These are phyloP conservation scores for Gracilaria domingensis DNA, from an alignment of 23 red algal genomes.

Conservation along the genomic window DNA sequence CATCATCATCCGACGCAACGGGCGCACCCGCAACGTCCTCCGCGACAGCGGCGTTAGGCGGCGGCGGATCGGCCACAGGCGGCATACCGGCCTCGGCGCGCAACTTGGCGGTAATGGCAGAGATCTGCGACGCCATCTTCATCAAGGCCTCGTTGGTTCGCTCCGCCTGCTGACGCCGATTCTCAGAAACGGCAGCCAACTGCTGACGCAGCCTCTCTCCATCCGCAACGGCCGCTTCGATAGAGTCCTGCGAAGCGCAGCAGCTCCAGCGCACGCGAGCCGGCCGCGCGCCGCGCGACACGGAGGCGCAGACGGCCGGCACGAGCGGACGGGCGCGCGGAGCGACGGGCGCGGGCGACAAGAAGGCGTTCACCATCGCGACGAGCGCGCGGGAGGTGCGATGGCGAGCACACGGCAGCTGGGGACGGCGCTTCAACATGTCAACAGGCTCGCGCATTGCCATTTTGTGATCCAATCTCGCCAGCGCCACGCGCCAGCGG, in stretches of 20 bases:
- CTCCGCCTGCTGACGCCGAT: slow-evolving; percentile 37
- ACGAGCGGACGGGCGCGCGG: neutral
- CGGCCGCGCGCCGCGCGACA: neutral
- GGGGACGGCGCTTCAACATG: no score
- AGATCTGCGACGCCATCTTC: slow-evolving; percentile 54
- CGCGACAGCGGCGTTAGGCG: neutral
- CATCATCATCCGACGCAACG: slow-evolving; percentile 28
- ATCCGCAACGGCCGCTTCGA: slow-evolving; percentile 25
- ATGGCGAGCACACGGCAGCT: no score
- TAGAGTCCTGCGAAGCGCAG: neutral
- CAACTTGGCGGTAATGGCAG: slow-evolving; percentile 61
- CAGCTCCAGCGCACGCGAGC: neutral
- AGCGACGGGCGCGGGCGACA: neutral
- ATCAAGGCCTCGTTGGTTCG: slow-evolving; percentile 37
- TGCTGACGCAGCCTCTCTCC: slow-evolving; percentile 34
- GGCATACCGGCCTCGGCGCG: slow-evolving; percentile 70
- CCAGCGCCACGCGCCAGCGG: no score
- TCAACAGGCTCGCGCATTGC: no score
- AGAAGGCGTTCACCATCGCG: neutral
- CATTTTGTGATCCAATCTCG: neutral
- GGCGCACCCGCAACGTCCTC: neutral
- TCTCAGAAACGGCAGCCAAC: slow-evolving; percentile 21
- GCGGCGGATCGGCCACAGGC: slow-evolving; percentile 56
- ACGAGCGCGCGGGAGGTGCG: neutral
- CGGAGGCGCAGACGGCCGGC: neutral